Conservation (phyloP, 2,329 filamentous ascomycete species). For the Lasiodiplodia theobromae region DNA sequence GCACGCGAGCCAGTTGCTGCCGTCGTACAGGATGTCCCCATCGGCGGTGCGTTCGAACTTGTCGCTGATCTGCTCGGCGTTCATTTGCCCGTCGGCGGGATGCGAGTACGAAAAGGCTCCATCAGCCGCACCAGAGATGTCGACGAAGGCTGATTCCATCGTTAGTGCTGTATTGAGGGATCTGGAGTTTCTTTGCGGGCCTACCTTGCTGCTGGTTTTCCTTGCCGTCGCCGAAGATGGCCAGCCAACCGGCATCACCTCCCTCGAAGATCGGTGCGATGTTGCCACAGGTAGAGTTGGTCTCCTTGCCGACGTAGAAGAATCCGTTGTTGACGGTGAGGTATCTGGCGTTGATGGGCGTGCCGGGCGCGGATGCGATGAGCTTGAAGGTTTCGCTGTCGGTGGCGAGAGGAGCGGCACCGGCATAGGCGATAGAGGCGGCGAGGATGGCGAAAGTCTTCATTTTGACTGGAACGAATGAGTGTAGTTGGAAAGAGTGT, state of each 20-base stretch:
- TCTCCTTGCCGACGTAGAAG: not conserved
- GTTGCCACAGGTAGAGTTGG: conserved; percentile 11
- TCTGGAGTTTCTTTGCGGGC: not conserved
- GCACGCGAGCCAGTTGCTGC: conserved; percentile 3
- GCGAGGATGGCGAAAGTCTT: conserved; percentile 4
- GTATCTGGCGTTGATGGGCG: not conserved
- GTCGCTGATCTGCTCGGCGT: not conserved
- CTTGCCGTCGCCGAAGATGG: conserved; percentile 8
- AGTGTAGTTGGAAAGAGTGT: not conserved
- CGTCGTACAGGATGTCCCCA: not conserved
- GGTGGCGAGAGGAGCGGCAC: not conserved
- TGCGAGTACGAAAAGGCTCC: not conserved
- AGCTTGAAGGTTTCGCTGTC: not conserved
- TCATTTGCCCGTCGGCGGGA: not conserved
- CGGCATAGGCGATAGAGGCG: not conserved
- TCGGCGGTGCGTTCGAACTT: not conserved
- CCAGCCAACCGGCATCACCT: not conserved
- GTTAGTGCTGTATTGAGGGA: too few relatives aligned
- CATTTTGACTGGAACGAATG: not conserved
- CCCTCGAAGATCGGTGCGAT: not conserved
- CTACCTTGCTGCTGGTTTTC: conserved; percentile 17
- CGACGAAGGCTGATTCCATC: not conserved
- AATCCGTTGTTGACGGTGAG: not conserved
- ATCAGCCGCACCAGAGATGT: not conserved
- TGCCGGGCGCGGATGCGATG: not conserved